phyloP scores from a whole-genome alignment of 2,329 filamentous ascomycete genomes.

The Claviceps maximensis region DNA sequence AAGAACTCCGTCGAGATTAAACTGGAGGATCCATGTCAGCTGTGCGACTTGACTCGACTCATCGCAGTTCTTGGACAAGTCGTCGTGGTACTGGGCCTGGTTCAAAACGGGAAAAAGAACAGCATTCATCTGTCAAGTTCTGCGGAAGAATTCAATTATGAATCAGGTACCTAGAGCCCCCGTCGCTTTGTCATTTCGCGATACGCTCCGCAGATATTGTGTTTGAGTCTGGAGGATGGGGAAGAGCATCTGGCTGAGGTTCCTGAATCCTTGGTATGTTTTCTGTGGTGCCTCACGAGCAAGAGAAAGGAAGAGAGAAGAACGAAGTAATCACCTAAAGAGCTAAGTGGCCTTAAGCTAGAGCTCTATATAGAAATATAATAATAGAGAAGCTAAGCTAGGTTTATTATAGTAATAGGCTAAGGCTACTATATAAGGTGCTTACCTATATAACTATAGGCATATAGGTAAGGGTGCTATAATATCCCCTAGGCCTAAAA shows the following conservation, averaged over 20 bases:
- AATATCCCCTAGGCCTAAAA: too few relatives aligned
- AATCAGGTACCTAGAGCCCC: too few relatives aligned
- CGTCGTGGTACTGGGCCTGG: not conserved
- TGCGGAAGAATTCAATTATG: not conserved
- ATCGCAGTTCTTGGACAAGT: not conserved
- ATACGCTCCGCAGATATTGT: not conserved
- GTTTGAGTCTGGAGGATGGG: not conserved
- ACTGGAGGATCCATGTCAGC: not conserved
- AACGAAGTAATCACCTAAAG: too few relatives aligned
- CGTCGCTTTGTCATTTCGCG: not conserved
- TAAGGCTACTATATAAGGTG: too few relatives aligned
- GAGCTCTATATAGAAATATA: too few relatives aligned
- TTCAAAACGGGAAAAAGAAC: not conserved
- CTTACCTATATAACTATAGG: too few relatives aligned
- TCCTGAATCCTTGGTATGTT: not conserved
- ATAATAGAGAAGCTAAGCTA: too few relatives aligned
- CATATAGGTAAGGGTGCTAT: too few relatives aligned
- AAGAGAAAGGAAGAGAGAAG: too few relatives aligned
- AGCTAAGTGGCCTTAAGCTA: too few relatives aligned
- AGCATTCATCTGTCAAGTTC: not conserved
- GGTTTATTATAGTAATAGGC: too few relatives aligned
- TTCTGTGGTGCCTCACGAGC: too few relatives aligned
- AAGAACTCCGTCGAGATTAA: not conserved
- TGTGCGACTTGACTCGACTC: not conserved
- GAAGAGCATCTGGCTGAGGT: not conserved